Base-by-base conservation (phyloP, 129 eudicot genomes). In the Artemisia annua region DNA sequence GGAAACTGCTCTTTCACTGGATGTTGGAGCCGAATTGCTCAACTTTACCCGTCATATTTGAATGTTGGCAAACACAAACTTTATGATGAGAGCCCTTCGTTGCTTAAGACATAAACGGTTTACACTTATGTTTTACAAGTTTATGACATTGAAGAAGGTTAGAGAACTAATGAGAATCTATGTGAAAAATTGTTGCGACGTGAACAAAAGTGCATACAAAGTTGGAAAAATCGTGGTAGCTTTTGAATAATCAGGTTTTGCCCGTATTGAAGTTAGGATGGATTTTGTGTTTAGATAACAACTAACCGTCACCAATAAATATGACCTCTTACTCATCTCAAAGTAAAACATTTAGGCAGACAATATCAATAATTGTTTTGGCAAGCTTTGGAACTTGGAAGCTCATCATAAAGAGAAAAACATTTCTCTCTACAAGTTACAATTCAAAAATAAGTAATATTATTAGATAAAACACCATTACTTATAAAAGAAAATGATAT, bases 1-100 rank as follows among this genome's bases (percentile, higher is more conserved):
- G 85, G 92, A 56, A 90, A 85, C 72, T 94, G 98, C 16, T 89
- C 98, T 79, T 84, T 92, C 65, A 84, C 95, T 11, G 96, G 95
- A 74, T 87, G 94, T 26, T 16, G 96, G 95, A 17, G 51, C n/a
- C 87, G 22, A 84, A 79, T 64, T 82, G 88, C 17, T 89, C 94
- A 24, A 17, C 93, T 82, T 79, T 88, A 14, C 61, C 18, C 11
- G 48, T 13, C 61, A 63, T 53, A 18, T 24, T 11, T 60, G 50
- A 78, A 68, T n/a, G 55, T n/a, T 14, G 51, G 7, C 17, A n/a
- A 3, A 35, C 28, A 58, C 20, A 18, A 74, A 18, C 18, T n/a
- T 15, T 19, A 56, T 20, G 66, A 20, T 1, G 60, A 0, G 17
- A 20, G 54, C 39, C 74, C 10, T 56, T 43, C 10, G 48, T 66